Evolutionary conservation across 805 yeast species (phyloP).

Genomic region (Candida parachauliodes): DNA sequence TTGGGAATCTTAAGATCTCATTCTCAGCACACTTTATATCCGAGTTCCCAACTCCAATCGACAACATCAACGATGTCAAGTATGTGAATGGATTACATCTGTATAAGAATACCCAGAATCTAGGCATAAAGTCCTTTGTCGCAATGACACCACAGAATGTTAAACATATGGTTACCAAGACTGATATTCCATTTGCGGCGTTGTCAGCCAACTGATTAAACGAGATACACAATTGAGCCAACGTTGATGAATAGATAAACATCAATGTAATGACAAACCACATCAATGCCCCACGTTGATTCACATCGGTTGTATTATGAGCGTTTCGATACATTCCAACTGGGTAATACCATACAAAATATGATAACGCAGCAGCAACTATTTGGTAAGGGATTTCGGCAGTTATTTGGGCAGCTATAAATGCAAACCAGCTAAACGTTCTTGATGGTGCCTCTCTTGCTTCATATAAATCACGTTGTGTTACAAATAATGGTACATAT

Average conservation of each 20-base stretch:
- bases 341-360: conserved; percentile 51
- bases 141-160: conserved; percentile 78
- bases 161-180: conserved; percentile 59
- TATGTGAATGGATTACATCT: conserved; percentile 33
- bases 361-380: conserved; percentile 60
- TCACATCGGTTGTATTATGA: conserved; percentile 17
- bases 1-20: conserved; percentile 22
- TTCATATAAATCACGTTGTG: conserved; percentile 65
- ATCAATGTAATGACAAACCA: conserved; percentile 42
- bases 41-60: conserved; percentile 27
- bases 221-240: conserved; percentile 58
- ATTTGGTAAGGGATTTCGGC: conserved; percentile 68
- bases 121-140: conserved; percentile 49
- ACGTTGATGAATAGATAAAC: conserved; percentile 52
- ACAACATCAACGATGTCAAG: conserved; percentile 26
- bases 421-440: conserved; percentile 65
- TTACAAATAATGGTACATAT: conserved; percentile 50
- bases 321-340: conserved; percentile 25
- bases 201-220: conserved; percentile 57
- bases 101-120: conserved; percentile 54
- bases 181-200: conserved; percentile 58
- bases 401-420: conserved; percentile 56
- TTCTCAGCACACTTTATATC: conserved; percentile 20
- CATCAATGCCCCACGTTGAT: conserved; percentile 56
- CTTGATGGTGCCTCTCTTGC: conserved; percentile 72